These are phyloP conservation scores for Pseudozyma flocculosa DNA, from an alignment of 1,284 basidiomycete genomes.

Conservation along the genomic window DNA sequence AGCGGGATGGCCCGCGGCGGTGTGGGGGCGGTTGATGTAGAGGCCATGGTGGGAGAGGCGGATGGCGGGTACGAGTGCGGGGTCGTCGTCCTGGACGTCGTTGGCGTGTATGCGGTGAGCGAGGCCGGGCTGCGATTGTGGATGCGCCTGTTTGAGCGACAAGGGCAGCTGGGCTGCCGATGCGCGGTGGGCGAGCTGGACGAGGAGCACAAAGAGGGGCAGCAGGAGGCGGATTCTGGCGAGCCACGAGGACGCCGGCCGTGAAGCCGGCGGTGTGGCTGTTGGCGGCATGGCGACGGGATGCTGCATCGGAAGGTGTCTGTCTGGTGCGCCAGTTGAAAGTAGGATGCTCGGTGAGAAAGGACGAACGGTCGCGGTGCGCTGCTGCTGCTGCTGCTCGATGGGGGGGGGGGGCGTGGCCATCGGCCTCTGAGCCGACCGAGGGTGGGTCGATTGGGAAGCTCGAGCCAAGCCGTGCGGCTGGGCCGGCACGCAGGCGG, in stretches of 20 bases:
- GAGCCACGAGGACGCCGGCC: not conserved
- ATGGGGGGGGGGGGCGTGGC: too few relatives aligned
- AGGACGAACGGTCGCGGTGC: too few relatives aligned
- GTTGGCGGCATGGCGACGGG: not conserved
- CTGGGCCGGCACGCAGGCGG: too few relatives aligned
- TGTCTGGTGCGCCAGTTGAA: too few relatives aligned
- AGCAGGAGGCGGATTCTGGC: not conserved
- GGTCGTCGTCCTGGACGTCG: constrained; percentile 27
- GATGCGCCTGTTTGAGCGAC: not conserved
- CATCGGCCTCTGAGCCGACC: too few relatives aligned
- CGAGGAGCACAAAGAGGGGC: not conserved
- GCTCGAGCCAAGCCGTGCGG: too few relatives aligned
- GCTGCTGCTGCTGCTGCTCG: too few relatives aligned
- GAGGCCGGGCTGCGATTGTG: too few relatives aligned
- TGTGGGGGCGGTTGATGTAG: constrained; percentile 35
- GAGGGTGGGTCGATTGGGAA: too few relatives aligned
- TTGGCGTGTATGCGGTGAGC: not conserved
- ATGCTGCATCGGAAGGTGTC: too few relatives aligned
- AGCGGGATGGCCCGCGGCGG: constrained; percentile 12
- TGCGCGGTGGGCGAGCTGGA: not conserved
- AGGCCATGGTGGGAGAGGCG: constrained; percentile 40
- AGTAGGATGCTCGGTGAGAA: too few relatives aligned
- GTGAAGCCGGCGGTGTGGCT: too few relatives aligned
- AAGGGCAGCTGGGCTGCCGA: not conserved
- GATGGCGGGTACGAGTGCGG: constrained; percentile 16